Evolutionary conservation across 2,329 filamentous ascomycete species (phyloP).

Genomic region (Fusarium kyushuense): DNA sequence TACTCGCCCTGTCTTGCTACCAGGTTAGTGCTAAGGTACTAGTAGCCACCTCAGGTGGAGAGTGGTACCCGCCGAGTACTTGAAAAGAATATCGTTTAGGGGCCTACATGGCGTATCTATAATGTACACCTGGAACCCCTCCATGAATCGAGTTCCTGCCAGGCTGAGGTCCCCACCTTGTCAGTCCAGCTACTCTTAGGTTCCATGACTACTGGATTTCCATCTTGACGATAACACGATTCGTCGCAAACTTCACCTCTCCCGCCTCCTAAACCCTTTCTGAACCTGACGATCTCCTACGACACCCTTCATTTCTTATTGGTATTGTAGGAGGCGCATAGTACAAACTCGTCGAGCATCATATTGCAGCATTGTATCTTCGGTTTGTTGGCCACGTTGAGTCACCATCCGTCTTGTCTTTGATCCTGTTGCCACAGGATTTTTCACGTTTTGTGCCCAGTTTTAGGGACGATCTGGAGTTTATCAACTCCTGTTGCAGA

Average conservation of each 20-base stretch:
- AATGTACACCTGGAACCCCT: constrained; percentile 26
- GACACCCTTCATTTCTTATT: constrained; percentile 15
- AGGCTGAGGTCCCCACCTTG: constrained; percentile 32
- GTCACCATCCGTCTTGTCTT: constrained; percentile 27
- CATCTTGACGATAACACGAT: constrained; percentile 44
- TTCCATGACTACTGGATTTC: constrained; percentile 40
- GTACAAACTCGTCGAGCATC: constrained; percentile 5
- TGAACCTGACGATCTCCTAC: constrained; percentile 14
- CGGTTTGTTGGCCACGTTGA: constrained; percentile 18
- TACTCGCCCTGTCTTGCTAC: no score
- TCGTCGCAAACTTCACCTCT: constrained; percentile 32
- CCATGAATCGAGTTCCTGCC: constrained; percentile 19
- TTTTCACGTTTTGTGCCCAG: constrained; percentile 40
- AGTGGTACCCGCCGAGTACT: background rate
- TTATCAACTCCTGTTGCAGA: constrained; percentile 9
- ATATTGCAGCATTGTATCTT: constrained; percentile 14
- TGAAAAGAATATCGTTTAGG: rapidly evolving
- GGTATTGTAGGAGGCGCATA: constrained; percentile 12
- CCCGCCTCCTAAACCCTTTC: constrained; percentile 3
- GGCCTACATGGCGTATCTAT: background rate
- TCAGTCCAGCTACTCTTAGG: constrained; percentile 12
- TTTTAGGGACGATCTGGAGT: constrained; percentile 26
- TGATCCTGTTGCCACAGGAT: constrained; percentile 36
- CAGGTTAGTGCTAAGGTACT: no score
- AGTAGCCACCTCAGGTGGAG: background rate